phyloP scores from a whole-genome alignment of 768 basidiomycete species.

The Leucocoprinus sp. region DNA sequence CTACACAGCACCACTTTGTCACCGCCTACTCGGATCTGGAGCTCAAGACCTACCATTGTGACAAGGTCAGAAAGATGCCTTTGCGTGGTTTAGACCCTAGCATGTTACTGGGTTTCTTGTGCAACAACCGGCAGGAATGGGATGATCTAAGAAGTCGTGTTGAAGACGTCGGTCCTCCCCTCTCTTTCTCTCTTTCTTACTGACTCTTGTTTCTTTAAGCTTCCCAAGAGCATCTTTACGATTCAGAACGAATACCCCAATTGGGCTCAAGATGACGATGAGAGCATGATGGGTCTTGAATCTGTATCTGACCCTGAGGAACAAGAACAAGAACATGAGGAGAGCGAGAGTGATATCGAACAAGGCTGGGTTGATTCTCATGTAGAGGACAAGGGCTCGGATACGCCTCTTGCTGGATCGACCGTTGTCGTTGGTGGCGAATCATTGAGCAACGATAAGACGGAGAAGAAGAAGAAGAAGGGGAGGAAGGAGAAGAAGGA shows the following conservation, averaged over 20 bases:
- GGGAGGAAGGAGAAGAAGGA: constrained; percentile 18
- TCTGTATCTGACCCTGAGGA: constrained; percentile 78
- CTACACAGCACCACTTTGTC: constrained; percentile 52
- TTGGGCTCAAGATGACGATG: constrained; percentile 66
- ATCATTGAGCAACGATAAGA: constrained; percentile 21
- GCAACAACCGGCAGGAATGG: constrained; percentile 81
- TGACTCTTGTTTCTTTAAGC: constrained; percentile 21
- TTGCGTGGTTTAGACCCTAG: constrained; percentile 88
- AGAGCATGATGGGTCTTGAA: constrained; percentile 55
- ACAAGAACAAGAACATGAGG: constrained; percentile 42
- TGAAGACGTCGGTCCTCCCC: constrained; percentile 47
- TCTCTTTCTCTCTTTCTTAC: constrained; percentile 10
- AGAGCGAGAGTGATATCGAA: constrained; percentile 41
- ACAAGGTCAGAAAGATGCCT: constrained; percentile 94
- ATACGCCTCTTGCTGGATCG: constrained; percentile 2
- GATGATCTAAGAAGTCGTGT: constrained; percentile 67
- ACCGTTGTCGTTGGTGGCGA: constrained; percentile 10
- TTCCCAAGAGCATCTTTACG: constrained; percentile 70
- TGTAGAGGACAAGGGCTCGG: too few species aligned
- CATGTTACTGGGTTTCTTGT: constrained; percentile 92
- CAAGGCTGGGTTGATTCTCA: constrained; percentile 69
- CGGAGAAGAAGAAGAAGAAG: constrained; percentile 7
- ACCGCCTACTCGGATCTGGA: constrained; percentile 67
- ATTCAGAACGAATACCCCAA: constrained; percentile 82
- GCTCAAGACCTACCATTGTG: constrained; percentile 90